Evolutionary conservation across 192 early-diverging fungal species (phyloP).

Genomic region (Coemansia sp.): DNA sequence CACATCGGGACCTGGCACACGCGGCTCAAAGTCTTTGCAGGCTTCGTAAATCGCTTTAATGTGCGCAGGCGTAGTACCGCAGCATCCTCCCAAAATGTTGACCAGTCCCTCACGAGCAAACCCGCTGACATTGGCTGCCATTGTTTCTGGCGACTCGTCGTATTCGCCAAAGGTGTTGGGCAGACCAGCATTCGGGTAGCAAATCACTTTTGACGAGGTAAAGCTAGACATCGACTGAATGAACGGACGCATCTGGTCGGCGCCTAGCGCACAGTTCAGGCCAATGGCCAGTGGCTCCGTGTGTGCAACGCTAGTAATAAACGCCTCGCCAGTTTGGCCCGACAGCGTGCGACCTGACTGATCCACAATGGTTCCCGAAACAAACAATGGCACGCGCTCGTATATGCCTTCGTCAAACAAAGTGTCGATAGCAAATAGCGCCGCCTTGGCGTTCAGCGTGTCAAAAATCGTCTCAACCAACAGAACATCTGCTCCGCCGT

Average conservation of each 20-base stretch:
- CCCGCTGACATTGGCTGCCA: constrained; percentile 80
- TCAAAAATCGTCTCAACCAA: constrained; percentile 98
- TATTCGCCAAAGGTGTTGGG: constrained; percentile 98
- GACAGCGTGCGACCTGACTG: constrained; percentile 93
- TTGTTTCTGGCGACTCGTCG: constrained; percentile 82
- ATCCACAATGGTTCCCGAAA: constrained; percentile 96
- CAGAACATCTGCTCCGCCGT: constrained; percentile 90
- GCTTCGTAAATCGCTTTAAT: constrained; percentile 83
- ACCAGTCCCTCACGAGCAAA: constrained; percentile 93
- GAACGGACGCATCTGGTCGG: constrained; percentile 94
- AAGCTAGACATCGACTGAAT: constrained; percentile 86
- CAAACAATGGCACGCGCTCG: constrained; percentile 66
- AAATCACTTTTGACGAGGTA: constrained; percentile 80
- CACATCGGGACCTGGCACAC: constrained; percentile 70
- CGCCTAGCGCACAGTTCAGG: constrained; percentile 84
- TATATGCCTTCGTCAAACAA: constrained; percentile 81
- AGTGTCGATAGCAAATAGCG: constrained; percentile 86
- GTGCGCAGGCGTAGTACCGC: constrained; percentile 93
- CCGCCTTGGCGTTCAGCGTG: constrained; percentile 96
- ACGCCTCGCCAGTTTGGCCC: constrained; percentile 96
- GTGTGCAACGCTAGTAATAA: constrained; percentile 82
- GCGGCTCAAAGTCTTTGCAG: constrained; percentile 73
- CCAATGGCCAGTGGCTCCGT: constrained; percentile 85
- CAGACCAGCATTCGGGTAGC: constrained; percentile 95
- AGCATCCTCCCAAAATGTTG: constrained; percentile 96